phyloP scores from a whole-genome alignment of 129 eudicot genomes.

The Flaveria trinervia region DNA sequence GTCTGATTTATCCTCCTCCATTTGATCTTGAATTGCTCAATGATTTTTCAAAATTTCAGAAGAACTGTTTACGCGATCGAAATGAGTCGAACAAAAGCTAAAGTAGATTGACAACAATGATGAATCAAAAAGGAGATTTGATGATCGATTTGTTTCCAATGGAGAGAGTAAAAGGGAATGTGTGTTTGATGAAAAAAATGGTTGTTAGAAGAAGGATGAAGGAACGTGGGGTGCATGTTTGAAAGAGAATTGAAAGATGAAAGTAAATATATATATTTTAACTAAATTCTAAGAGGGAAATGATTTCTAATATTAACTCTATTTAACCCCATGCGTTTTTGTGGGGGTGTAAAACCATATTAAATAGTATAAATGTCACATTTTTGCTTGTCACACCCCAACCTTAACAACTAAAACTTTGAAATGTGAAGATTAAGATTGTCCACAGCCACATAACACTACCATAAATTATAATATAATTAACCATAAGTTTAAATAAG shows the following conservation, averaged over 20 bases:
- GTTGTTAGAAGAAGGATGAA: conserved; percentile 39
- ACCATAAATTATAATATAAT: too few relatives aligned
- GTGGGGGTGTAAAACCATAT: too few relatives aligned
- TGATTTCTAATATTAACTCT: neutral
- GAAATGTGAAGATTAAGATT: too few relatives aligned
- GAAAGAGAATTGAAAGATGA: conserved; percentile 2
- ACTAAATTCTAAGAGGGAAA: neutral
- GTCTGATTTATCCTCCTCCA: conserved; percentile 30
- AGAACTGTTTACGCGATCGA: neutral
- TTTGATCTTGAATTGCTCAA: conserved; percentile 35
- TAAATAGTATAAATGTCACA: too few relatives aligned
- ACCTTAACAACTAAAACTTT: too few relatives aligned
- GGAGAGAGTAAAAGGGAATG: conserved; percentile 28
- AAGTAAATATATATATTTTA: neutral
- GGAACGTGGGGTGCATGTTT: conserved; percentile 78
- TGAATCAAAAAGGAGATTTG: conserved; percentile 14
- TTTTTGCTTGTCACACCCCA: too few relatives aligned
- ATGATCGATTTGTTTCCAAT: conserved; percentile 16
- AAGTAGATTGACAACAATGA: neutral
- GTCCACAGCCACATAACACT: too few relatives aligned
- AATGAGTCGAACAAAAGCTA: conserved; percentile 14
- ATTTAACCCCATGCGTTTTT: too few relatives aligned
- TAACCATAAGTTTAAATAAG: too few relatives aligned
- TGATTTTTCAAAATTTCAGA: conserved; percentile 38
- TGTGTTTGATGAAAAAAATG: conserved; percentile 26